Evolutionary conservation across 2,329 filamentous ascomycete species (phyloP), one percentile per base, ranked within the genome.

Genomic region (Podosphaera xanthii): DNA sequence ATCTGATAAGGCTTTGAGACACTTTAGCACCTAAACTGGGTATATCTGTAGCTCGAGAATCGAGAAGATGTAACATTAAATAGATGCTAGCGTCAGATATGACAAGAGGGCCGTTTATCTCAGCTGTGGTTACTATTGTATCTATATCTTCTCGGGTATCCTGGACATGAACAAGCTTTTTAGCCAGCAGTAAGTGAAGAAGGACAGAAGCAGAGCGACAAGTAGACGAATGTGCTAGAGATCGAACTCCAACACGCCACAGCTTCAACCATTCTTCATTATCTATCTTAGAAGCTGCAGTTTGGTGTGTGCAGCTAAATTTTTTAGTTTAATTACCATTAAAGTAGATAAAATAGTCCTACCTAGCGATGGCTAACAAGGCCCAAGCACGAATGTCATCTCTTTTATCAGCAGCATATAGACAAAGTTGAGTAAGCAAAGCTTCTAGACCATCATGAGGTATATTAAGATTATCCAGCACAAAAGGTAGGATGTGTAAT

Each of bases 321-420:
- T n/a, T 52, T 52, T 52, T 5, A 14, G 22, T 52, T 6, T 44
- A 4, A 12, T 8, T 40, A 40, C 10, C 36, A 6, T 12, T 12
- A 33, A 30, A 3, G 49, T 7, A 33, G 2, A 52, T 22, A 34
- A 52, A 59, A 38, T 30, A 12, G 33, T 70, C 76, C 67, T 73
- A 90, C 87, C 86, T 87, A 62, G 87, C 76, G 67, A 88, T 80
- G n/a, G 83, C 84, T 58, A 96, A 70, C 74, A 94, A 81, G 22
- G 88, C 84, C 92, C 92, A 98, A 0, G 83, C 87, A 6, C 83
- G 79, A 48, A 83, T 73, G 7, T 71, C 70, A 12, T 73, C 71
- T 63, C 84, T 82, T 65, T 94, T 90, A 66, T 92, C 85, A 8
- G 79, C 76, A 50, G 85, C 79, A 58, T 77, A 75, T 9, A 72